Evolutionary conservation across 2,329 filamentous ascomycete species (phyloP).

Genomic region (Domatiomyces globalis): DNA sequence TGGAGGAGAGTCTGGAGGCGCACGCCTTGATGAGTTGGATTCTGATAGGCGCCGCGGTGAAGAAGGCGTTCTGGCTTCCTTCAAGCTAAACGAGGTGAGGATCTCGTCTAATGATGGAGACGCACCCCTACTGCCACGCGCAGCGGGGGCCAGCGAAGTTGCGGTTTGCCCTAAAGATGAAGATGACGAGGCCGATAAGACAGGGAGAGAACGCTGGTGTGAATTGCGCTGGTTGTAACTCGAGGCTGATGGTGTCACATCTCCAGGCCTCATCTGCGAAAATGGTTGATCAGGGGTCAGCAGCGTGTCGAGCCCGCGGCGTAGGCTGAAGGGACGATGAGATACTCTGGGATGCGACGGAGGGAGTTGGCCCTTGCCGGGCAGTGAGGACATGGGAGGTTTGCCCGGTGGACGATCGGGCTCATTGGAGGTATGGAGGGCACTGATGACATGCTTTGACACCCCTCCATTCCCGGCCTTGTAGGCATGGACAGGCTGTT

Average conservation of each 20-base stretch:
- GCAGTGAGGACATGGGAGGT: background rate
- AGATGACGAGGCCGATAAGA: too few relatives aligned
- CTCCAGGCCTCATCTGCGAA: too few relatives aligned
- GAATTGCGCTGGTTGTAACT: too few relatives aligned
- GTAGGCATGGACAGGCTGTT: constrained; percentile 1
- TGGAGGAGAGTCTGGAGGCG: background rate
- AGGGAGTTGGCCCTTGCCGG: too few relatives aligned
- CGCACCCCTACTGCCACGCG: background rate
- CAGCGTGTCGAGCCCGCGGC: too few relatives aligned
- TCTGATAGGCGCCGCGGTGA: background rate
- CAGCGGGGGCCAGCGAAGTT: background rate
- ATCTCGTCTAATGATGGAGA: background rate
- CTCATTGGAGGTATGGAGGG: background rate
- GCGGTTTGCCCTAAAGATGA: too few relatives aligned
- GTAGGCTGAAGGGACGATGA: background rate
- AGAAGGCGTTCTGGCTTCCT: background rate
- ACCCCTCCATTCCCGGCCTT: background rate
- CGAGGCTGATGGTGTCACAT: too few relatives aligned
- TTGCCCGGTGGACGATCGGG: background rate
- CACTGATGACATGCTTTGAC: background rate
- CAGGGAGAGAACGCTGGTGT: too few relatives aligned
- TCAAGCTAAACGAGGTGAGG: background rate
- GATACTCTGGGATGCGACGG: background rate
- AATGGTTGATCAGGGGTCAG: too few relatives aligned
- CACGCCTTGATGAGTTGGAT: background rate